Evolutionary conservation across 768 basidiomycete species (phyloP).

Genomic region (Boletus speciosus): DNA sequence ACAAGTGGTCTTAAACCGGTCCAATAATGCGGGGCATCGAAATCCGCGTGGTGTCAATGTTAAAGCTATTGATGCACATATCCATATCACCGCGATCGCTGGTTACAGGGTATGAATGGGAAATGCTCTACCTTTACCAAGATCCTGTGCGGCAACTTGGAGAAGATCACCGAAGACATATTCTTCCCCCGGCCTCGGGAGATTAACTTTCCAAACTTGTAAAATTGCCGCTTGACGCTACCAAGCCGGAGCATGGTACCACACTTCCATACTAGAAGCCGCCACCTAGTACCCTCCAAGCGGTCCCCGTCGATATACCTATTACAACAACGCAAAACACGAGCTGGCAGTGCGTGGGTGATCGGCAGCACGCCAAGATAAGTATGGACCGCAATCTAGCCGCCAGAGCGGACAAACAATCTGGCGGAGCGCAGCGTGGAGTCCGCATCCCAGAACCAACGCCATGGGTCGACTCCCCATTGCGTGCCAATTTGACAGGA

Average conservation of each 20-base stretch:
- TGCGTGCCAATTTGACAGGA: neutral
- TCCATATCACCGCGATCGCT: too few relatives aligned
- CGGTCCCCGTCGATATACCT: neutral
- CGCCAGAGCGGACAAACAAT: neutral
- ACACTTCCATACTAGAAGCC: neutral
- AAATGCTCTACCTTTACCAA: too few relatives aligned
- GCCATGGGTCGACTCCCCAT: neutral
- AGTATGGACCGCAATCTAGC: neutral
- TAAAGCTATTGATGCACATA: too few relatives aligned
- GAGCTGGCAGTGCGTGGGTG: too few relatives aligned
- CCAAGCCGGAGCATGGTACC: neutral
- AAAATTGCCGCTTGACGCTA: neutral
- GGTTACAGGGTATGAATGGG: too few relatives aligned
- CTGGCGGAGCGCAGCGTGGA: slow-evolving; percentile 5
- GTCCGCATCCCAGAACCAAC: neutral
- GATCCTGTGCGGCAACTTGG: too few relatives aligned
- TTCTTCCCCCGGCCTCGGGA: neutral
- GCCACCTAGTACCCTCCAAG: neutral
- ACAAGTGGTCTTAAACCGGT: too few relatives aligned
- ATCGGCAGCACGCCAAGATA: slow-evolving; percentile 1
- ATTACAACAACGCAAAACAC: too few relatives aligned
- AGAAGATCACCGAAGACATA: neutral
- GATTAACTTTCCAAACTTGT: neutral
- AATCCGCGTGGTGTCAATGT: too few relatives aligned
- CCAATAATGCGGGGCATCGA: too few relatives aligned